A percentile compares a stretch with the other conserved stretches of the same genome.
These are phyloP conservation scores for Fusarium gaditjirri DNA, from an alignment of 2,329 filamentous ascomycete genomes.

Conservation along the genomic window DNA sequence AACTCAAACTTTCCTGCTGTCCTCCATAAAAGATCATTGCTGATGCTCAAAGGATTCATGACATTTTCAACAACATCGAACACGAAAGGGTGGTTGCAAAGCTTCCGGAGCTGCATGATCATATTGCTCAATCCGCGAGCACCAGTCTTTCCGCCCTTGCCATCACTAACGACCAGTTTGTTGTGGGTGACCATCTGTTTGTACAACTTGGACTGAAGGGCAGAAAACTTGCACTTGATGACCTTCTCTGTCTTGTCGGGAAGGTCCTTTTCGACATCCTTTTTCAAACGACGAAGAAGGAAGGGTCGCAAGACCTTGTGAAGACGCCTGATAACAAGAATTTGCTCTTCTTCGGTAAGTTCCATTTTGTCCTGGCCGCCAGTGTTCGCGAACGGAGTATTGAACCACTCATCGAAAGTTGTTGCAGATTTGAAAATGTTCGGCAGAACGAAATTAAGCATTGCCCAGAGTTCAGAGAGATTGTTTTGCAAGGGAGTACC, in stretches of 20 bases:
- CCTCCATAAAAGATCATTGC: constrained; percentile 94
- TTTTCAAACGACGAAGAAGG: constrained; percentile 97
- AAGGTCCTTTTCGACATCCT: constrained; percentile 98
- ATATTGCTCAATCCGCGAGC: constrained; percentile 98
- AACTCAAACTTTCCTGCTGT: constrained; percentile 98
- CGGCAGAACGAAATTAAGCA: constrained; percentile 97
- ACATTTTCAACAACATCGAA: constrained; percentile 98
- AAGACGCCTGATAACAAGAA: constrained; percentile 96
- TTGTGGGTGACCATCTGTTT: constrained; percentile 98
- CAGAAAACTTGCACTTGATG: constrained; percentile 98
- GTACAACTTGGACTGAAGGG: constrained; percentile 92
- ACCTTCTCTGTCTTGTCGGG: constrained; percentile 99
- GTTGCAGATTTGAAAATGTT: constrained; percentile 99
- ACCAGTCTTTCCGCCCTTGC: constrained; percentile 93
- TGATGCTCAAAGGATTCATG: constrained; percentile 89
- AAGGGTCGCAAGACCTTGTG: constrained; percentile 98
- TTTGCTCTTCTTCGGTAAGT: constrained; percentile 98
- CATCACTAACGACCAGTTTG: constrained; percentile 92
- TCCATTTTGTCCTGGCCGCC: constrained; percentile 99
- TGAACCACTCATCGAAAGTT: constrained; percentile 99
- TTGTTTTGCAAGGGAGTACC: constrained; percentile 99
- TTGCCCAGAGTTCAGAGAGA: constrained; percentile 92
- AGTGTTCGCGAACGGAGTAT: constrained; percentile 98
- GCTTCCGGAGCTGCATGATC: constrained; percentile 99
- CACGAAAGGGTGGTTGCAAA: constrained; percentile 99